Base-by-base conservation (phyloP, 2,329 filamentous ascomycete species). In the Byssothecium circinans region DNA sequence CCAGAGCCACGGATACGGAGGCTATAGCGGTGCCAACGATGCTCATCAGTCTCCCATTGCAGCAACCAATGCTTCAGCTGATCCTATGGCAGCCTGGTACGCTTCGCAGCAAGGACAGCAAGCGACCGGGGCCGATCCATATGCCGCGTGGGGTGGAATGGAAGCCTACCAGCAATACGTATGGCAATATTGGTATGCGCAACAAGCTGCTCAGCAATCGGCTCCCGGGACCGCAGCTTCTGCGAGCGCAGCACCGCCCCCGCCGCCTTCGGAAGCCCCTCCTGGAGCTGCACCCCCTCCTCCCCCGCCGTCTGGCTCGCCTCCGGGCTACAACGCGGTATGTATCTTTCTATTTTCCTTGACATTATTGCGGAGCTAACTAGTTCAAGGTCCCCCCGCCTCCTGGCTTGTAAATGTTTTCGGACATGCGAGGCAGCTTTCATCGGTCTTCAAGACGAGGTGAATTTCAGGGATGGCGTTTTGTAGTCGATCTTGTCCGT, bases 81-180 rank as follows among this genome's bases (percentile, higher is more conserved):
- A 95, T 61, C 94, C 94, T 68, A 83, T 95, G 68, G 86, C 88
- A 2, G 87, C 91, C 68, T 94, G 95, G 70, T 92, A 91, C 52
- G 63, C 60, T 23, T 65, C 79, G 27, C 36, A 39, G 15, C 35
- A 37, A 22, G 18, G 3, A 19, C 86, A 89, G 68, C 91, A 94
- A 67, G 91, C 91, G 51, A 78, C 77, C 53, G 75, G 78, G 45
- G 77, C 81, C 53, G 90, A 96, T 64, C 92, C 91, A 0, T 96
- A 96, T 69, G 90, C 90, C 34, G 85, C 88, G 8, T 96, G 94
- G 60, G 92, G 92, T 53, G 92, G 92, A 45, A 96, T 70, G 40
- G 57, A 68, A 14, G 57, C 53, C 10, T 72, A 73, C 44, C 29
- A 32, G 29, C 29, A 32, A 32, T 32, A 32, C 14, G 29, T 12